These are phyloP conservation scores for Pythium volutum DNA, from an alignment of 352 stramenopile species.

Conservation along the genomic window DNA sequence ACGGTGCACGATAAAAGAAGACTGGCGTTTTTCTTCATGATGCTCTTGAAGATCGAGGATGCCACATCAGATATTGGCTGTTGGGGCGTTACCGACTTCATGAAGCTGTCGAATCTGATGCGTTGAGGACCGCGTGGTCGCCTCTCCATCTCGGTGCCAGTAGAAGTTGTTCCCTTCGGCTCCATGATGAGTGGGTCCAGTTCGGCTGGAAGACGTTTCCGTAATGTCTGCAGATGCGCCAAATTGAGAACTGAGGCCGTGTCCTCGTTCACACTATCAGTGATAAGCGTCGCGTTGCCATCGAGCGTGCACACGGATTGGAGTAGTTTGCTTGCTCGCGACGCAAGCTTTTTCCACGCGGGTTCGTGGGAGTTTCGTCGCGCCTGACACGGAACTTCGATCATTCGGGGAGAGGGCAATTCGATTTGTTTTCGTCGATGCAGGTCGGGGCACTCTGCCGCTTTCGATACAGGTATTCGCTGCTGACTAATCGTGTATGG, in stretches of 20 bases:
- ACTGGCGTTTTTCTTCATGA: slow-evolving; percentile 20
- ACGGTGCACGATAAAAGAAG: neutral
- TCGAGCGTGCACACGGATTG: neutral
- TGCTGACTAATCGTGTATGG: neutral
- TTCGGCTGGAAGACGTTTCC: neutral
- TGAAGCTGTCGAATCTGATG: slow-evolving; percentile 13
- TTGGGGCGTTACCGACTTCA: neutral
- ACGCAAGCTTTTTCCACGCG: neutral
- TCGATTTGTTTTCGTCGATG: neutral
- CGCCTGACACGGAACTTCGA: neutral
- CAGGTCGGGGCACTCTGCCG: neutral
- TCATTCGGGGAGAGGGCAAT: neutral
- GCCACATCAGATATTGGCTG: neutral
- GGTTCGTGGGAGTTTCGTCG: neutral
- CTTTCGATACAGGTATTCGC: neutral
- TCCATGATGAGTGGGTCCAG: neutral
- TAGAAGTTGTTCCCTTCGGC: neutral
- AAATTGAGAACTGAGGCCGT: neutral
- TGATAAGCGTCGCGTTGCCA: neutral
- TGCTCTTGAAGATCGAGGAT: slow-evolving; percentile 5
- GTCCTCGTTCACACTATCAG: neutral
- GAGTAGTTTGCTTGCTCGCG: neutral
- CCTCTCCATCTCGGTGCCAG: neutral
- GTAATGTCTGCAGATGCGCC: neutral
- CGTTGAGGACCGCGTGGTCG: neutral